Conservation (phyloP, 208 protist genomes). For the Wallacemonas sp. region DNA sequence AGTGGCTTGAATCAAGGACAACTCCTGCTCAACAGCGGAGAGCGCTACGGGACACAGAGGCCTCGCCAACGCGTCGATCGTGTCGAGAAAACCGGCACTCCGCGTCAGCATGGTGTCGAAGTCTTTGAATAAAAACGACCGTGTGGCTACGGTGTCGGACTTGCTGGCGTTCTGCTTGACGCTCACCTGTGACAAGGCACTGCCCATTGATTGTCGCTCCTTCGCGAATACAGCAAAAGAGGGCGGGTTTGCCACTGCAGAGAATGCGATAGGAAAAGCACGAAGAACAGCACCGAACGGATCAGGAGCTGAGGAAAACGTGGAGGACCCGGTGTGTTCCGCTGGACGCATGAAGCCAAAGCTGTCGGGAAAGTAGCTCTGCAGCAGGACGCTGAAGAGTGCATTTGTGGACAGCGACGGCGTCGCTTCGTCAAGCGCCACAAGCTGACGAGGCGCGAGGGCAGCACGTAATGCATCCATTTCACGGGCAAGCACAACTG, state of each 20-base stretch:
- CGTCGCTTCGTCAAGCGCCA: background rate
- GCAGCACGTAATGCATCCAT: background rate
- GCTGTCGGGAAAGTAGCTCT: constrained; percentile 29
- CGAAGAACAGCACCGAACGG: constrained; percentile 1
- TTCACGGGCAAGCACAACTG: background rate
- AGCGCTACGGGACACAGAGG: background rate
- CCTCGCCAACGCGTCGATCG: background rate
- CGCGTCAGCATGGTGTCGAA: background rate
- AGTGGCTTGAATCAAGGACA: background rate
- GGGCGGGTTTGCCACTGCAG: background rate
- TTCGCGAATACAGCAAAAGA: background rate
- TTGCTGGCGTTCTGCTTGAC: background rate
- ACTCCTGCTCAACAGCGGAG: background rate
- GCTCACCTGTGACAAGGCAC: background rate
- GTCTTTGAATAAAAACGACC: background rate
- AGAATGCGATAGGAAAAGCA: background rate
- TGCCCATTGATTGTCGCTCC: background rate
- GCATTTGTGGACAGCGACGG: constrained; percentile 4
- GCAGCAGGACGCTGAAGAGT: constrained; percentile 15
- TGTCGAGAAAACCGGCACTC: constrained; percentile 14
- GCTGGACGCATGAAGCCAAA: background rate
- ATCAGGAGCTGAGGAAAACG: background rate
- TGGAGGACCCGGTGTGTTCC: background rate
- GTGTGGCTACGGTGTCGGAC: background rate
- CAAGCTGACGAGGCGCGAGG: background rate